Base-by-base conservation (phyloP, 192 early-diverging fungal species). In the Coemansia sp. region DNA sequence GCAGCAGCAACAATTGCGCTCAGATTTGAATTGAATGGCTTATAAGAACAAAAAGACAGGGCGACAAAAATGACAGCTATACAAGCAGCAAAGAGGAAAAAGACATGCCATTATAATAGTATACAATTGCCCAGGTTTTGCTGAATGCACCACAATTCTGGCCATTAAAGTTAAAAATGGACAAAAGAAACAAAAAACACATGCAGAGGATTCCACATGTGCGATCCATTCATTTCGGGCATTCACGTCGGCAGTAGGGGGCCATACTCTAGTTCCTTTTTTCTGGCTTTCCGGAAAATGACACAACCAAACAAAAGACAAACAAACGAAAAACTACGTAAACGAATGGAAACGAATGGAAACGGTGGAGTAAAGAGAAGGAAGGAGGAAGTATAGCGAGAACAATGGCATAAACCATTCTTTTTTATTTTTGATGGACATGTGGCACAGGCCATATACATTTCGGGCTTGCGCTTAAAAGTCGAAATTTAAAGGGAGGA, bases 1-100 rank as follows among this genome's bases (percentile, higher is more conserved):
- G 9, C 15, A 16, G 39, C n/a, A 37, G 39, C 4, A 18, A 37
- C n/a, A 37, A 56, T 49, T 49, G 47, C 18, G 47, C 47, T 12
- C 54, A 18, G 54, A 56, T 56, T 56, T 10, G 15, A 15, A 26
- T 56, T 56, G 54, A 56, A 56, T 56, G 54, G 57, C 36, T 40
- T 59, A 15, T 16, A 18, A 37, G 39, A 58, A 58, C 37, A 59
- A 12, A 59, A 41, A 59, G 39, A 16, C 32, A 18, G 16, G 16
- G 39, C 12, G 46, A 47, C 46, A 47, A 3, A 40, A 15, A 41
- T 18, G 11, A 16, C 57, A 18, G 57, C 57, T 16, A 37, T 37
- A 22, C 37, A 37, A 18, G 8, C 18, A 37, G 21, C 21, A 0
- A 52, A 26, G 26, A 11, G n/a, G n/a, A 18, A 52, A 22, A 21